These are phyloP conservation scores for Fusarium cicatricum DNA, from an alignment of 2,329 filamentous ascomycete species.

Conservation along the genomic window DNA sequence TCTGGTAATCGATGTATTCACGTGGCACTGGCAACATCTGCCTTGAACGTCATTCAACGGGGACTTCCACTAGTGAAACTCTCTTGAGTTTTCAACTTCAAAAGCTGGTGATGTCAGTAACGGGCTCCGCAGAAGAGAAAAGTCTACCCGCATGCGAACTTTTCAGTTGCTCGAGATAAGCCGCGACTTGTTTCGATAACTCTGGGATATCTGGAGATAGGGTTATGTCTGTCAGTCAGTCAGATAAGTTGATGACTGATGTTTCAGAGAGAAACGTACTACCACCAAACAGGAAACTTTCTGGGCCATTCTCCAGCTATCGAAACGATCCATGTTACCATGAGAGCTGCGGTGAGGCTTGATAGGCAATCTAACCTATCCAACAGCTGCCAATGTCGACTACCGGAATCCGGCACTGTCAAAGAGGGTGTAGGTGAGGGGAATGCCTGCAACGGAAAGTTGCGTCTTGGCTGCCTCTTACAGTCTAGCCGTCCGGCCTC, in stretches of 20 bases:
- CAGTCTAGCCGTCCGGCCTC: slow-evolving; percentile 38
- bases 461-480: slow-evolving; percentile 46
- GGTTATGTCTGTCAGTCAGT: too few species aligned
- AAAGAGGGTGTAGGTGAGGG: slow-evolving; percentile 15
- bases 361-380: neutral
- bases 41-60: neutral
- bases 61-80: neutral
- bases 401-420: slow-evolving; percentile 22
- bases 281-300: slow-evolving; percentile 4
- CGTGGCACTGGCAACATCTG: neutral
- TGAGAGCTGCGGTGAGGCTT: too few species aligned
- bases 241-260: neutral
- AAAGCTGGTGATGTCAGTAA: neutral
- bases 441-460: neutral
- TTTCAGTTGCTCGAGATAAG: too few species aligned
- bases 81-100: neutral
- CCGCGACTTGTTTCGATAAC: neutral
- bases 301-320: neutral
- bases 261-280: neutral
- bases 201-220: neutral
- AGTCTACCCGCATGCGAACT: neutral
- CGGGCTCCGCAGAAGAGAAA: neutral
- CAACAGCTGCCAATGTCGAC: neutral
- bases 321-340: too few species aligned
- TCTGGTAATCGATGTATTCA: too few species aligned